These are phyloP conservation scores for Sugiyamaella xylanicola DNA, from an alignment of 1,139 yeast species.

Conservation along the genomic window DNA sequence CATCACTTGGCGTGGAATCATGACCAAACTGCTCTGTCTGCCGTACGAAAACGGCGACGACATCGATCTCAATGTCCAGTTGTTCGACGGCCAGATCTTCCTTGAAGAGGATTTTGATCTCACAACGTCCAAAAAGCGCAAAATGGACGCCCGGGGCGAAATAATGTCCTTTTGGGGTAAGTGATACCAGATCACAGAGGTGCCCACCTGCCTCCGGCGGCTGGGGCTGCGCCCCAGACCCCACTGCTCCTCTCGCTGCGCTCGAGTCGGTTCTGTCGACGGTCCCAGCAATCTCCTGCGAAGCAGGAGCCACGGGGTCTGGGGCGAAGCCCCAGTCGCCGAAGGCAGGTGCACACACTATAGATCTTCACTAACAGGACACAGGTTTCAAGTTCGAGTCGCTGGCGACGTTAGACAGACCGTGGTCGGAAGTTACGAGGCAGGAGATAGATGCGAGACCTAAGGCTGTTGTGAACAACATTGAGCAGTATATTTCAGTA, in stretches of 20 bases:
- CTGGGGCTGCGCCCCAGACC: neutral
- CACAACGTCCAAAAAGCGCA: conserved; percentile 35
- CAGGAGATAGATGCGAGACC: conserved; percentile 67
- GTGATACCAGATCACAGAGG: neutral
- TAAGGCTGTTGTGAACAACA: conserved; percentile 58
- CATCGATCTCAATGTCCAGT: conserved; percentile 62
- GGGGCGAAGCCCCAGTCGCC: neutral
- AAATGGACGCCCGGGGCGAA: conserved; percentile 35
- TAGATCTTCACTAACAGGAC: neutral
- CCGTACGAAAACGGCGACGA: conserved; percentile 60
- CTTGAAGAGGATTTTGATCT: conserved; percentile 61
- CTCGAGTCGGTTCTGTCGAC: no score
- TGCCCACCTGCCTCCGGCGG: neutral
- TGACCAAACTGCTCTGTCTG: conserved; percentile 64
- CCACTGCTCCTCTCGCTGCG: no score
- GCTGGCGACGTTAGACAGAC: conserved; percentile 70
- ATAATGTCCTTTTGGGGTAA: conserved; percentile 44
- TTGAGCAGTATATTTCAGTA: conserved; percentile 75
- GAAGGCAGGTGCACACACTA: neutral
- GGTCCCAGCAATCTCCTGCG: no score
- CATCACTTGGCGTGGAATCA: conserved; percentile 80
- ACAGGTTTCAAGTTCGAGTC: conserved; percentile 74
- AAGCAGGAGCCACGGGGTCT: neutral
- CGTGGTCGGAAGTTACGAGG: conserved; percentile 72
- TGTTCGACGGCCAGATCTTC: conserved; percentile 84